Evolutionary conservation across 2,329 filamentous ascomycete genomes (phyloP).

Genomic region (Graphium sp.): DNA sequence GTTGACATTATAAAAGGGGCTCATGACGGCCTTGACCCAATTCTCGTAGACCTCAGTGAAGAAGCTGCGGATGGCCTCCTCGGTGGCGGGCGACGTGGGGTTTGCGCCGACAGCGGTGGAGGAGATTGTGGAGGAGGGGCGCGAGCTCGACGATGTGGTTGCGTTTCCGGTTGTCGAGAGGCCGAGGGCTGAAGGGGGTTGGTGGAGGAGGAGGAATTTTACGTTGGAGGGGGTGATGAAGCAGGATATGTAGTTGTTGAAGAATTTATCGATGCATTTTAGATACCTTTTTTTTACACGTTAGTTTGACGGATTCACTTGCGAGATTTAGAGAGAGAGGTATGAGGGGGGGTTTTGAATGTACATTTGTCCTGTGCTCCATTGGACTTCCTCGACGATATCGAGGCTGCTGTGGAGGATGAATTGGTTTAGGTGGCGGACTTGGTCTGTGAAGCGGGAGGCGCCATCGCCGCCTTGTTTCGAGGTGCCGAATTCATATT

Average conservation of each 20-base stretch:
- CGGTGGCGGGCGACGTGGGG: slow-evolving; percentile 74
- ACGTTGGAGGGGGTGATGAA: slow-evolving; percentile 87
- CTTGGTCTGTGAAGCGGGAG: slow-evolving; percentile 73
- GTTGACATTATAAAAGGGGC: slow-evolving; percentile 79
- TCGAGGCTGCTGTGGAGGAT: slow-evolving; percentile 88
- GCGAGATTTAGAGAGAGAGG: slow-evolving; percentile 4
- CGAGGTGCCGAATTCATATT: slow-evolving; percentile 91
- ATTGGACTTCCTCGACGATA: slow-evolving; percentile 92
- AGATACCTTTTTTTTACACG: slow-evolving; percentile 50
- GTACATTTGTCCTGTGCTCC: slow-evolving; percentile 73
- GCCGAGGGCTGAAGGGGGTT: slow-evolving; percentile 33
- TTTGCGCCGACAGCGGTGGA: slow-evolving; percentile 66
- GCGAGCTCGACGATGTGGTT: slow-evolving; percentile 19
- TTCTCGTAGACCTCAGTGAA: slow-evolving; percentile 92
- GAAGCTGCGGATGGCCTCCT: slow-evolving; percentile 90
- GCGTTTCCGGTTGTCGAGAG: slow-evolving; percentile 24
- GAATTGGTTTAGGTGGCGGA: slow-evolving; percentile 92
- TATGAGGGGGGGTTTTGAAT: slow-evolving; percentile 10
- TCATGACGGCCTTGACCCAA: slow-evolving; percentile 96
- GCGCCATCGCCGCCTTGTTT: slow-evolving; percentile 91
- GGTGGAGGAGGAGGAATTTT: slow-evolving; percentile 87
- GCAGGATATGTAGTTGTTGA: slow-evolving; percentile 86
- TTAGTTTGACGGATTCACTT: slow-evolving; percentile 1
- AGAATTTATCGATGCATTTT: slow-evolving; percentile 92
- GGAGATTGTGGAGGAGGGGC: slow-evolving; percentile 53